phyloP scores from a whole-genome alignment of 2,329 filamentous ascomycete genomes.

The Fusarium sp. region DNA sequence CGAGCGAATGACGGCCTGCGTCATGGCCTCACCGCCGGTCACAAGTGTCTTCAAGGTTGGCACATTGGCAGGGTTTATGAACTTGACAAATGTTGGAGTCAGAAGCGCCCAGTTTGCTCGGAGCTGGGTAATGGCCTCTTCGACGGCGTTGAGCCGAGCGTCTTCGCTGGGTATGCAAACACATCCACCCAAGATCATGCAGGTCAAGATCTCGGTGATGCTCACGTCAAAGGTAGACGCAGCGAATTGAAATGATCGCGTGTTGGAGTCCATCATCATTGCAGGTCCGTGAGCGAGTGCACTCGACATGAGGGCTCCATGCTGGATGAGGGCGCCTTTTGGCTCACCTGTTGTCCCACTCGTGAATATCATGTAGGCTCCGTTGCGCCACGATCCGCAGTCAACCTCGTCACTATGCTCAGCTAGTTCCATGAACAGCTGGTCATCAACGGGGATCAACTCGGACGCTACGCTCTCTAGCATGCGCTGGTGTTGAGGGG shows the following conservation, averaged over 20 bases:
- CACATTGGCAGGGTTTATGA: conserved; percentile 31
- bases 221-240: conserved; percentile 48
- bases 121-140: conserved; percentile 27
- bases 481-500: conserved; percentile 30
- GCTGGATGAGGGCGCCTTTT: conserved; percentile 38
- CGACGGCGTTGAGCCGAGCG: conserved; percentile 51
- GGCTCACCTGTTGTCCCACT: conserved; percentile 33
- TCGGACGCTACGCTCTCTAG: conserved; percentile 19
- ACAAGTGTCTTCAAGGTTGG: conserved; percentile 36
- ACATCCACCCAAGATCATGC: conserved; percentile 44
- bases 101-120: conserved; percentile 36
- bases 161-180: conserved; percentile 53
- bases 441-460: conserved; percentile 30
- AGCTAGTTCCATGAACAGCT: conserved; percentile 13
- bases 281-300: conserved; percentile 32
- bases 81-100: conserved; percentile 35
- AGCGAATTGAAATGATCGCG: conserved; percentile 49
- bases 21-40: conserved; percentile 42
- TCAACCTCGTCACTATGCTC: background rate
- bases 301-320: conserved; percentile 34
- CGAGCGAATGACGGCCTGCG: conserved; percentile 29
- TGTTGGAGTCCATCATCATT: conserved; percentile 39
- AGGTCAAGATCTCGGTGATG: conserved; percentile 39
- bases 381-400: conserved; percentile 18
- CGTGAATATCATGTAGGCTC: conserved; percentile 41